phyloP scores from a whole-genome alignment of 2,329 filamentous ascomycete genomes.

The Epichloe sylvatica region DNA sequence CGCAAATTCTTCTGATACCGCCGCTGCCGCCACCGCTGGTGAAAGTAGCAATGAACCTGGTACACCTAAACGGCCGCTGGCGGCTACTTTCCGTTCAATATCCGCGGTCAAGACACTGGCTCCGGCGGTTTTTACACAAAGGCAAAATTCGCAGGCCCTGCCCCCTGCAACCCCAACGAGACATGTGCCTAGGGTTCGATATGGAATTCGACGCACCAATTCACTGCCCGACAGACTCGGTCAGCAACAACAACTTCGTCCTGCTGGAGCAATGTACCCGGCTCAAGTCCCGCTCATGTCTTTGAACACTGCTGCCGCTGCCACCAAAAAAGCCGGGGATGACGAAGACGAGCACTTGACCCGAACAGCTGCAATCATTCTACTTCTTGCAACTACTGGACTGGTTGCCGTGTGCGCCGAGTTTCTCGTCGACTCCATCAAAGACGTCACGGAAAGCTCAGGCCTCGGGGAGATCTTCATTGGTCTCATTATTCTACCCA shows the following conservation, averaged over 20 bases:
- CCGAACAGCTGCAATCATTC: constrained; percentile 41
- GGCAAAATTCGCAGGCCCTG: constrained; percentile 16
- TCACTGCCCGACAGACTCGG: constrained; percentile 59
- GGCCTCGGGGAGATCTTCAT: constrained; percentile 53
- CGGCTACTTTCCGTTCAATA: constrained; percentile 39
- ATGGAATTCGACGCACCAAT: constrained; percentile 58
- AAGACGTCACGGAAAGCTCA: constrained; percentile 43
- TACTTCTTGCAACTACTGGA: constrained; percentile 49
- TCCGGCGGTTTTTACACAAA: constrained; percentile 53
- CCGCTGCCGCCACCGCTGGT: constrained; percentile 14
- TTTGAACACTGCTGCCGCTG: constrained; percentile 17
- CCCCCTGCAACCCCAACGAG: constrained; percentile 22
- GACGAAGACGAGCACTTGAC: constrained; percentile 35
- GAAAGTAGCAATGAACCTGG: constrained; percentile 11
- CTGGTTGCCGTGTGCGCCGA: constrained; percentile 57
- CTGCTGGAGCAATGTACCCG: constrained; percentile 37
- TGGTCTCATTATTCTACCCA: constrained; percentile 57
- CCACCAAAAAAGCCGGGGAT: constrained; percentile 16
- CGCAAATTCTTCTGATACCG: constrained; percentile 12
- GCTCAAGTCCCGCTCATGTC: constrained; percentile 29
- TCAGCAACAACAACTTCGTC: constrained; percentile 24
- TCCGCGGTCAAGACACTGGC: constrained; percentile 51
- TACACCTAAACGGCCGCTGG: constrained; percentile 31
- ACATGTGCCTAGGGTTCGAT: constrained; percentile 42
- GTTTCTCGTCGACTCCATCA: constrained; percentile 55